Evolutionary conservation across 371 early-diverging fungal species (phyloP), one percentile per base, ranked within the genome.

Genomic region (Polyrhizophydium stewartii): DNA sequence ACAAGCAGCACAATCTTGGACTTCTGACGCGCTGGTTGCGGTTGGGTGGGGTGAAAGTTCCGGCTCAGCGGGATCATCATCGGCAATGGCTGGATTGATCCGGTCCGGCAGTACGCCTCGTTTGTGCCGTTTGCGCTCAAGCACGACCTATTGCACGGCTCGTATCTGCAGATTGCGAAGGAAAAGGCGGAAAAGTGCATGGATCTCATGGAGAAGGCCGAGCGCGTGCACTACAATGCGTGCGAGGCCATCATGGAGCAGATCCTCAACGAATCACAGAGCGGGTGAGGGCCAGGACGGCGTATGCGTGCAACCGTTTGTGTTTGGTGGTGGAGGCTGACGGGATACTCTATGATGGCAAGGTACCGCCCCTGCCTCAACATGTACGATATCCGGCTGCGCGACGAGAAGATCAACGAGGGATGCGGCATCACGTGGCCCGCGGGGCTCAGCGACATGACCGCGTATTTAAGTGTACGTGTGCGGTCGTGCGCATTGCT

Each of bases 51-150:
- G 25, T 16, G 7, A 3, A 31, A 35, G 66, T 79, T 83, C 49
- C 78, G 85, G 55, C 58, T 92, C 7, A 68, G 81, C 58, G 92
- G 92, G 2, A 31, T 90, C 1, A 77, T 82, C 17, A 88, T 94
- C 60, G 92, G 92, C 13, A 94, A 92, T 66, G 93, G 93, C 22
- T 94, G 94, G 94, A 89, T 92, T 7, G 91, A 92, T 43, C 87
- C 92, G 0, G 28, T 73, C 19, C 80, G 82, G 47, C 56, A 79
- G 73, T 80, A 80, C 64, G 43, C 33, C 13, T 52, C 73, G 30
- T 72, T 67, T 46, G 32, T 77, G 28, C 62, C 66, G 9, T 82
- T 59, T 58, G 62, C 64, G 6, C 43, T 49, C 1, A 33, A 70
- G 19, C 37, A 77, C 52, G 53, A 62, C 13, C 21, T 82, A 0